Evolutionary conservation across 371 early-diverging fungal genomes (phyloP), one percentile per base, ranked within the genome.

Genomic region (Mortierella sp.): DNA sequence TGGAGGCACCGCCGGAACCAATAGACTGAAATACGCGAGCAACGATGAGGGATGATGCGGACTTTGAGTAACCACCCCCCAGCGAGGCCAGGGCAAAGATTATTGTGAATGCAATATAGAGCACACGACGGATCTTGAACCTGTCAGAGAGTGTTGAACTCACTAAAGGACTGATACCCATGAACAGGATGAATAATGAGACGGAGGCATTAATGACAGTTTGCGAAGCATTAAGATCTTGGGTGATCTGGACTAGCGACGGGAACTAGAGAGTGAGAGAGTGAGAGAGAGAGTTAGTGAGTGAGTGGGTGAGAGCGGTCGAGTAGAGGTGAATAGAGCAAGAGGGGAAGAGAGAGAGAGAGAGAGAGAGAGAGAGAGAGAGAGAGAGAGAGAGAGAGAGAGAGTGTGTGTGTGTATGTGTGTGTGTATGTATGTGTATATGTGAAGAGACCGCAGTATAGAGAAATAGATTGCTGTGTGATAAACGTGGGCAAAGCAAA

Each of bases 111-210:
- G 64, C n/a, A 12, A 92, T 77, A 65, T 93, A 93, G 12, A 94
- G 86, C 0, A 86, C 78, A 49, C 91, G 87, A 20, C 95, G 87
- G 28, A 84, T 81, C 5, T 93, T 92, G 68, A 87, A 86, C 8
- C 78, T 65, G 74, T 95, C 95, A 0, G 94, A 92, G 16, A 92
- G 70, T 26, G 90, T 86, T 20, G 92, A 94, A 92, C 91, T 94
- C 28, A 92, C 65, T n/a, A 95, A 60, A 18, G 91, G 91, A 35
- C 87, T 86, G 58, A 91, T 85, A 22, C 90, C 91, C 86, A 89
- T 87, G 40, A 85, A 83, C 28, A 91, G 75, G 30, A 90, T 83
- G 57, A 90, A 91, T 14, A 88, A 66, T 5, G 90, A 88, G 14
- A 89, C 88, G 3, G 90, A 89, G 49, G 89, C 74, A 62, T 88